phyloP scores from a whole-genome alignment of 768 basidiomycete species.

The Cystofilobasidium bisporidii region DNA sequence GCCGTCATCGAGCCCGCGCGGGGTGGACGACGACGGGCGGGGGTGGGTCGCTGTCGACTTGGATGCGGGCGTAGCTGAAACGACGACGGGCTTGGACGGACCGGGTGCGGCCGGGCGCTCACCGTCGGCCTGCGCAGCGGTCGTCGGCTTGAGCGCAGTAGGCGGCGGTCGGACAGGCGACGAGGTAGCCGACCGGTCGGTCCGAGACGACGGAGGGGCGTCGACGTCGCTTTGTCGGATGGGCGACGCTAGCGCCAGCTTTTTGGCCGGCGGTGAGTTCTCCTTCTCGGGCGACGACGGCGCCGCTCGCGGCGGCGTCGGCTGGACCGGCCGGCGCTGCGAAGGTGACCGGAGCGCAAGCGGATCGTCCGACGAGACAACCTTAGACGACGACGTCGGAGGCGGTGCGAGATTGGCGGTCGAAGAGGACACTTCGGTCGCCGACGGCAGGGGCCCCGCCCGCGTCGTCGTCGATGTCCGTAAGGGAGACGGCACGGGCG shows the following conservation, averaged over 20 bases:
- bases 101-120: background rate
- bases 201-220: background rate
- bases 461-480: background rate
- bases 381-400: background rate
- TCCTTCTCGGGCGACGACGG: background rate
- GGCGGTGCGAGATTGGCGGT: background rate
- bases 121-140: background rate
- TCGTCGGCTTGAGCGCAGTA: background rate
- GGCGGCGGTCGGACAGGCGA: background rate
- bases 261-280: background rate
- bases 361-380: background rate
- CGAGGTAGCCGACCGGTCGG: background rate
- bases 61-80: too few relatives aligned
- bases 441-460: background rate
- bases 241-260: background rate
- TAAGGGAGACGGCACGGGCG: background rate
- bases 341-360: background rate
- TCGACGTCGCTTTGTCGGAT: too few relatives aligned
- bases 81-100: background rate
- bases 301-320: background rate
- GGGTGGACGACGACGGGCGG: background rate
- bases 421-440: background rate
- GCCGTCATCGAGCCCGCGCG: background rate
- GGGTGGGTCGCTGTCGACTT: background rate
- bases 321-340: background rate